Base-by-base conservation (phyloP, 768 basidiomycete species). In the Russula virescens region DNA sequence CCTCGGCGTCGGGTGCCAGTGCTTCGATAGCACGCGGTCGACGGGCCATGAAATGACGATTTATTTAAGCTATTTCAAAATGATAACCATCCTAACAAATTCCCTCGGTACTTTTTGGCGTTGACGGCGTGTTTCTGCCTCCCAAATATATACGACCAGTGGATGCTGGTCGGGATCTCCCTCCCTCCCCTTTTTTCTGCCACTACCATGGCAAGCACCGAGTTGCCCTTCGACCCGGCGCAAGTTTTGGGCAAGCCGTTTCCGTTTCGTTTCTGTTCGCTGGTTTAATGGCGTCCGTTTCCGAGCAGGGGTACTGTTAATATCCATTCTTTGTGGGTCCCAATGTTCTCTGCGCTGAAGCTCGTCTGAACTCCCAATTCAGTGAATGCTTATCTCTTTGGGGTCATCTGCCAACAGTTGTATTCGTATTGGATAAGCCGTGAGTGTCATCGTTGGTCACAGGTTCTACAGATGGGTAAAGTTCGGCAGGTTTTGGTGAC, bases 341-440 rank as follows among this genome's bases (percentile, higher is more conserved):
- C 6, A 4, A 46, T 55, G 31, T 46, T 5, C 5, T n/a, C 26
- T n/a, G 6, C 28, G 6, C 45, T 21, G 28, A 5, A 46, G 7
- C 43, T 21, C 14, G n/a, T 19, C 28, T 45, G 18, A 55, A 16
- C n/a, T 7, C 10, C 28, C 5, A 43, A 46, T 5, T 31, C 28
- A 55, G 55, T 55, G 43, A 55, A 55, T 55, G 55, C 26, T 19
- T 55, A 46, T 34, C 6, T 55, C 10, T 55, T 42, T 7, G 54
- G 54, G 19, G 40, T 43, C 14, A 18, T 55, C 42, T 43, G 26
- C 25, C 54, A 55, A 26, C 55, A 55, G 45, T 31, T 45, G 16
- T 55, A 55, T n/a, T 7, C n/a, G 14, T 55, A 55, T 55, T 55
- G 55, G 55, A 55, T 28, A 16, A 34, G 43, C n/a, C 43, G 55